Base-by-base conservation (phyloP, 2,329 filamentous ascomycete species). In the Cladosporium sp. region DNA sequence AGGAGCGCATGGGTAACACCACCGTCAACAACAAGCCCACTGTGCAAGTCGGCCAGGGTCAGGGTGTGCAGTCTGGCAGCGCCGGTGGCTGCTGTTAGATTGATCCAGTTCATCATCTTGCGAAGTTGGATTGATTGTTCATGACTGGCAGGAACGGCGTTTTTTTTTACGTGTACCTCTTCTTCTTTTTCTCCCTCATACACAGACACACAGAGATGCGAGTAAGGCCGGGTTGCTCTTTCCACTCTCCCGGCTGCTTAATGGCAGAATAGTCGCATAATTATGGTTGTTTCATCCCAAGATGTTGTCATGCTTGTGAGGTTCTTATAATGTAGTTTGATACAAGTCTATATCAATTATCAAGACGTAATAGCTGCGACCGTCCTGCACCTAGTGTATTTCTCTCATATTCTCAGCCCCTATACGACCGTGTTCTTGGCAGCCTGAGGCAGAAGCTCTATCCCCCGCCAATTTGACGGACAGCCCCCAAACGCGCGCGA, bases 1-100 rank as follows among this genome's bases (percentile, higher is more conserved):
- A 99, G 86, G 93, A 97, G 83, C 89, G 94, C 73, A 99, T 99
- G 93, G 94, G 94, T 72, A 96, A 91, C 69, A 94, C 93, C 64
- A 88, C 90, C 66, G 92, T 92, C 82, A 97, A 97, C 86, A 96
- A 93, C 81, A 99, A 97, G 84, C 93, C 93, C 66, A 96, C 90
- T 70, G 92, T 99, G 70, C 92, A 96, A 75, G 94, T 99, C 71
- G 90, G 92, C 61, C 89, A 92, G 74, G 94, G 94, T 73, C 92
- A 96, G 78, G 92, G 92, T 70, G 93, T 99, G 67, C 90, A 95
- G 76, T 89, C 87, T 70, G 88, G 88, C 69, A 90, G 89, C 69
- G 90, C 85, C 74, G 88, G 89, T 73, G 88, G 90, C 75, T 97
- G 92, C 85, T 97, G 92, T 82, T 97, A 95, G 81, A 82, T 70